phyloP scores from a whole-genome alignment of 208 protist genomes.

The Crithidia sp. region DNA sequence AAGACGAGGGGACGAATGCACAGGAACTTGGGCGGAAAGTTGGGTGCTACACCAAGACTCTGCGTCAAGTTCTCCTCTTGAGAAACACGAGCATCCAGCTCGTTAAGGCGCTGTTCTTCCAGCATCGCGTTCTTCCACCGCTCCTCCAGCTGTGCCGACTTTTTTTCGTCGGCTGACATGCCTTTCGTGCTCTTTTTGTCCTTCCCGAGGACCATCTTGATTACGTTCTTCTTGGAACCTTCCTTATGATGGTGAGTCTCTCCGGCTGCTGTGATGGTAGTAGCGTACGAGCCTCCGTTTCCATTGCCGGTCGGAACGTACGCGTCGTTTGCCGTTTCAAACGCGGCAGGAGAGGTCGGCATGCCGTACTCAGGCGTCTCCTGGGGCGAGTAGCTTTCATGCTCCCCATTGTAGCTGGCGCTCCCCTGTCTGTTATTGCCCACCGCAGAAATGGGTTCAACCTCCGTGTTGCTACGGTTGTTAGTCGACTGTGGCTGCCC shows the following conservation, averaged over 20 bases:
- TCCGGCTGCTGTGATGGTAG: background rate
- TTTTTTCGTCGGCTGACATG: slow-evolving; percentile 51
- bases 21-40: slow-evolving; percentile 78
- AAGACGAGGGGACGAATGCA: slow-evolving; percentile 76
- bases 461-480: background rate
- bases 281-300: slow-evolving; percentile 1
- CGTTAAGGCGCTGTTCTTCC: slow-evolving; percentile 70
- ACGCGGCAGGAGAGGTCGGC: slow-evolving; percentile 27
- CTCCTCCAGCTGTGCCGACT: slow-evolving; percentile 44
- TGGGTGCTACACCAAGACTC: slow-evolving; percentile 36
- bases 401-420: slow-evolving; percentile 6
- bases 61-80: slow-evolving; percentile 27
- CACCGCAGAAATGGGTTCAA: background rate
- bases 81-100: slow-evolving; percentile 41
- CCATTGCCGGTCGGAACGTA: slow-evolving; percentile 6
- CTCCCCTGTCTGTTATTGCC: background rate
- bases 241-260: slow-evolving; percentile 12
- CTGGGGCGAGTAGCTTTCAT: slow-evolving; percentile 32
- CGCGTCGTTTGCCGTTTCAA: slow-evolving; percentile 20
- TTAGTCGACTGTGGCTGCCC: slow-evolving; percentile 25
- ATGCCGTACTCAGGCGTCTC: slow-evolving; percentile 17
- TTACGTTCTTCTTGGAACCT: slow-evolving; percentile 27
- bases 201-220: slow-evolving; percentile 48
- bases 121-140: slow-evolving; percentile 71
- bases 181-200: slow-evolving; percentile 56